These are phyloP conservation scores for Amorphotheca resinae DNA, from an alignment of 495 filamentous ascomycete species.

Conservation along the genomic window DNA sequence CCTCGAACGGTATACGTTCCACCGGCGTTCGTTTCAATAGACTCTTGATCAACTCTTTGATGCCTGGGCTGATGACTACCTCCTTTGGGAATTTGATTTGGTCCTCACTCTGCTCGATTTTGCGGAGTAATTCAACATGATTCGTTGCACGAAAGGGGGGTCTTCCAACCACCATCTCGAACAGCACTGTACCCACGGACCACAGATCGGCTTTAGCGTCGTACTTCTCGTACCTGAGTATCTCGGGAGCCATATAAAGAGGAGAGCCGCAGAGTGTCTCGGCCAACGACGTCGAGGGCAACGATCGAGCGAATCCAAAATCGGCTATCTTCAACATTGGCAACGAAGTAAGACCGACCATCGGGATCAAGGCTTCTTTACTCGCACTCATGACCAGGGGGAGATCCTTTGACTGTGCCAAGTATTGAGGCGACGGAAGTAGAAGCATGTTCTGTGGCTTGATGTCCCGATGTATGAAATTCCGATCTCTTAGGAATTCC, in stretches of 20 bases:
- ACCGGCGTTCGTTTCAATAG: conserved; percentile 77
- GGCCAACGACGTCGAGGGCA: conserved; percentile 79
- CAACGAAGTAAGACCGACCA: conserved; percentile 70
- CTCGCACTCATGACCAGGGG: conserved; percentile 48
- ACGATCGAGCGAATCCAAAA: conserved; percentile 88
- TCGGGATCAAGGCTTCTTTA: conserved; percentile 63
- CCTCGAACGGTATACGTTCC: conserved; percentile 69
- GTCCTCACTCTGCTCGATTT: conserved; percentile 79
- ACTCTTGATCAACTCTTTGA: conserved; percentile 69
- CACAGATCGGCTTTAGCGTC: conserved; percentile 94
- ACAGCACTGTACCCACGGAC: conserved; percentile 91
- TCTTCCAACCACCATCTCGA: conserved; percentile 84
- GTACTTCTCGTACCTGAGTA: conserved; percentile 92
- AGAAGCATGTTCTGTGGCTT: conserved; percentile 94
- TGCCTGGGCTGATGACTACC: conserved; percentile 52
- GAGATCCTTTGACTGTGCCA: conserved; percentile 24
- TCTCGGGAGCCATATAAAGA: conserved; percentile 97
- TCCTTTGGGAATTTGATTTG: conserved; percentile 71
- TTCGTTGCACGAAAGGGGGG: conserved; percentile 88
- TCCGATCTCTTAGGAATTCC: conserved; percentile 68
- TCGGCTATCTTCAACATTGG: conserved; percentile 96
- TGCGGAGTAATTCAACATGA: conserved; percentile 84
- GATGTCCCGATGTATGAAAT: conserved; percentile 91
- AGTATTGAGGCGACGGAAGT: conserved; percentile 63
- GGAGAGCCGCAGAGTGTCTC: conserved; percentile 98